Evolutionary conservation across 73 alveolate genomes (phyloP).

Genomic region (Symbiodinium pilosum): DNA sequence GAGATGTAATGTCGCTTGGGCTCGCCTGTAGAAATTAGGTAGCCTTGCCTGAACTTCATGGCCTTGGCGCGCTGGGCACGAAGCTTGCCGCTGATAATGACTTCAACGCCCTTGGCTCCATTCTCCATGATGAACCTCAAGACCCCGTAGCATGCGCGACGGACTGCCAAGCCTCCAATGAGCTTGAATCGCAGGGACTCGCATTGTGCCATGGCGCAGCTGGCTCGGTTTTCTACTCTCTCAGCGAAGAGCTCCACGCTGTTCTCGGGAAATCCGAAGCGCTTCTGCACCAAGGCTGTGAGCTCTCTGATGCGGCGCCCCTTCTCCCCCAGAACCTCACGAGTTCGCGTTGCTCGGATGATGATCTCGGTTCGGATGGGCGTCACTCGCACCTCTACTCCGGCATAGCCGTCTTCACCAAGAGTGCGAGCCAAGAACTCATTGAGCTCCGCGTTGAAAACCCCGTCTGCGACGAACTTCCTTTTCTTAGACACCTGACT

Average conservation of each 20-base stretch:
- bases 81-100: conserved; percentile 99
- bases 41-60: conserved; percentile 99
- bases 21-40: conserved; percentile 99
- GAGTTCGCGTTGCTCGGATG: conserved; percentile 98
- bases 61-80: conserved; percentile 99
- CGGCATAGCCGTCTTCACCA: conserved; percentile 99
- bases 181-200: conserved; percentile 99
- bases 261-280: conserved; percentile 98
- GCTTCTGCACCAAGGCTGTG: conserved; percentile 98
- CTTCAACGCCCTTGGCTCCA: conserved; percentile 99
- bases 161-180: conserved; percentile 98
- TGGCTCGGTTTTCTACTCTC: conserved; percentile 98
- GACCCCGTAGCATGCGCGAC: conserved; percentile 99
- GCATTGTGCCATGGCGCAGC: conserved; percentile 98
- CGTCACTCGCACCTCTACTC: conserved; percentile 99
- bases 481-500: conserved; percentile 92
- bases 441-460: conserved; percentile 99
- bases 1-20: conserved; percentile 98
- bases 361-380: conserved; percentile 98
- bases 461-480: conserved; percentile 97
- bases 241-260: conserved; percentile 98
- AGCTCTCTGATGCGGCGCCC: conserved; percentile 98
- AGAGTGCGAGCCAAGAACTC: conserved; percentile 98
- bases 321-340: conserved; percentile 98
- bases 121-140: conserved; percentile 95